Evolutionary conservation across 176 grass and related monocot genomes (phyloP).

Genomic region (Luzula sylvatica): DNA sequence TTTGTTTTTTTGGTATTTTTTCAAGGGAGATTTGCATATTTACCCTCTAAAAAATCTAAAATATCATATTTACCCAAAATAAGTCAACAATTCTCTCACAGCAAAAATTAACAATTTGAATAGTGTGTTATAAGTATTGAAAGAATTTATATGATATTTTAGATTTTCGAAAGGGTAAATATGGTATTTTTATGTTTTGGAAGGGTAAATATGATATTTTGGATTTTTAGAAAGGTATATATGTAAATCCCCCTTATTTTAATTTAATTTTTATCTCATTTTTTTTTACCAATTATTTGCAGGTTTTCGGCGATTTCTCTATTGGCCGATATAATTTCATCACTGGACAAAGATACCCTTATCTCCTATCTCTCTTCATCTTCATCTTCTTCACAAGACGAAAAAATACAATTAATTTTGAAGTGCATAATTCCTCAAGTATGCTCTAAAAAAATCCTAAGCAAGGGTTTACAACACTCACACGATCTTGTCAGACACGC

Average conservation of each 20-base stretch:
- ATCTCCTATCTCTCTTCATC: constrained; percentile 32
- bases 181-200: too few relatives aligned
- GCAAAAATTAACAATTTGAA: too few relatives aligned
- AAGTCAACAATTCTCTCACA: too few relatives aligned
- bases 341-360: constrained; percentile 33
- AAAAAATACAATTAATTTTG: constrained; percentile 47
- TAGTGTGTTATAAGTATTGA: too few relatives aligned
- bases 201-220: too few relatives aligned
- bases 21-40: too few relatives aligned
- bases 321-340: constrained; percentile 67
- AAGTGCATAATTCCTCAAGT: constrained; percentile 60
- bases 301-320: constrained; percentile 81
- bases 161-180: too few relatives aligned
- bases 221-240: too few relatives aligned
- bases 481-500: constrained; percentile 80
- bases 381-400: constrained; percentile 38
- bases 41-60: too few relatives aligned
- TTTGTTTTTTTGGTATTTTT: constrained; percentile 14
- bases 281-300: constrained; percentile 19
- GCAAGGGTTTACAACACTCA: constrained; percentile 84
- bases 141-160: too few relatives aligned
- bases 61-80: too few relatives aligned
- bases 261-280: not conserved
- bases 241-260: too few relatives aligned
- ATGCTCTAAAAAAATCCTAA: constrained; percentile 59